Percentiles rank a stretch among this genome's conserved stretches.
Evolutionary conservation across 2,329 filamentous ascomycete genomes (phyloP).

Genomic region (Hypocrella siamensis): DNA sequence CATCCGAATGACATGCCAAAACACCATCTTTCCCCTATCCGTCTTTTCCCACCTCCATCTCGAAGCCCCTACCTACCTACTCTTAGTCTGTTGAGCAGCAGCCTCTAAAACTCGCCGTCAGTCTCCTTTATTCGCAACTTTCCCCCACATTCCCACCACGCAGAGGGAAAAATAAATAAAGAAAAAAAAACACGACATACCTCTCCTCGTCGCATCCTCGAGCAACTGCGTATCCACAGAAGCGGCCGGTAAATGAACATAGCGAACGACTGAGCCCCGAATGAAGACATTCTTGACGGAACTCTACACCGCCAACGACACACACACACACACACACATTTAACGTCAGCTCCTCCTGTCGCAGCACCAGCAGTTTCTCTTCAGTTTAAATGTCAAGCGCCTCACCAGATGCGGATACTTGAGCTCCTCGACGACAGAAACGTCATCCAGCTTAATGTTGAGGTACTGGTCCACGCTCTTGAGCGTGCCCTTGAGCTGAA

Average conservation of each 20-base stretch:
- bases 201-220: constrained; percentile 82
- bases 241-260: constrained; percentile 71
- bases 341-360: too few species aligned
- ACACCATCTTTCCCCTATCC: too few species aligned
- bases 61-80: constrained; percentile 27
- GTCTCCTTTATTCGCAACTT: background rate
- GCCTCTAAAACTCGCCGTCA: constrained; percentile 26
- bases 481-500: constrained; percentile 84
- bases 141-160: background rate
- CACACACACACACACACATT: too few species aligned
- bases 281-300: constrained; percentile 95
- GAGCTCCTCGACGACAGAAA: constrained; percentile 79
- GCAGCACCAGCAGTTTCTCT: background rate
- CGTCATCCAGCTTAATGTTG: constrained; percentile 97
- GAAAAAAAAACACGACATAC: constrained; percentile 24
- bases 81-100: constrained; percentile 40
- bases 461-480: constrained; percentile 98
- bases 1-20: too few species aligned
- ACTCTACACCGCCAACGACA: constrained; percentile 23
- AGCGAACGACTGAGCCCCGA: constrained; percentile 79
- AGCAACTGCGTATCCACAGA: constrained; percentile 75
- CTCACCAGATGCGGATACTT: constrained; percentile 84
- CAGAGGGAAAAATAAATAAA: background rate
- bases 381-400: constrained; percentile 1
- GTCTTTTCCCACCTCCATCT: too few species aligned